Conservation (phyloP, 768 basidiomycete species). For the Boletus sp. region DNA sequence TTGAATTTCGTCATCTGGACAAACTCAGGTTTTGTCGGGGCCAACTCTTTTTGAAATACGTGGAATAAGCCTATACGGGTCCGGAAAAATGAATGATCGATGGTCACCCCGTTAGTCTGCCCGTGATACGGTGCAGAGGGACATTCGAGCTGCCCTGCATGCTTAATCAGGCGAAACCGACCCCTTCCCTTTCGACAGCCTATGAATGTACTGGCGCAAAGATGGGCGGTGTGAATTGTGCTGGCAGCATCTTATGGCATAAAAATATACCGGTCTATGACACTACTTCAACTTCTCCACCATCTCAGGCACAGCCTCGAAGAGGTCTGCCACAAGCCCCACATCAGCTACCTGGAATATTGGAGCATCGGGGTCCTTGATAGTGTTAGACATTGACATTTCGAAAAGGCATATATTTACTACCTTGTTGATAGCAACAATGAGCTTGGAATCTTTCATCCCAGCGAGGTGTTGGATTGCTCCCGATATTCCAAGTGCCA, state of each 20-base stretch:
- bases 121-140: too few species aligned
- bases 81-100: too few species aligned
- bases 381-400: slow-evolving; percentile 11
- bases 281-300: slow-evolving; percentile 77
- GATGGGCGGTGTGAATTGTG: not conserved
- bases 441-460: slow-evolving; percentile 99
- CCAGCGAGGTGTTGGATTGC: slow-evolving; percentile 99
- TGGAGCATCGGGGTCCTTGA: slow-evolving; percentile 91
- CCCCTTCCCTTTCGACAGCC: too few species aligned
- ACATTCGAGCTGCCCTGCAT: too few species aligned
- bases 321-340: slow-evolving; percentile 92
- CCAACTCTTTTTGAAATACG: too few species aligned
- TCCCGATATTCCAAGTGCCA: slow-evolving; percentile 96
- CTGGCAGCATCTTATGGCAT: slow-evolving; percentile 15
- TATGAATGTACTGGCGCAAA: not conserved
- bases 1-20: too few species aligned
- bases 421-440: slow-evolving; percentile 97
- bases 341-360: slow-evolving; percentile 99
- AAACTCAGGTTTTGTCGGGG: too few species aligned
- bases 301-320: slow-evolving; percentile 87
- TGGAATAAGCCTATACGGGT: too few species aligned
- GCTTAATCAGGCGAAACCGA: too few species aligned
- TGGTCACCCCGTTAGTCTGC: too few species aligned
- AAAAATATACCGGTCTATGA: slow-evolving; percentile 3
- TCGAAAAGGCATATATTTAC: not conserved